A percentile compares a stretch with the other conserved stretches of the same genome.
phyloP scores from a whole-genome alignment of 768 basidiomycete species.

The Infundibulicybe gibba region DNA sequence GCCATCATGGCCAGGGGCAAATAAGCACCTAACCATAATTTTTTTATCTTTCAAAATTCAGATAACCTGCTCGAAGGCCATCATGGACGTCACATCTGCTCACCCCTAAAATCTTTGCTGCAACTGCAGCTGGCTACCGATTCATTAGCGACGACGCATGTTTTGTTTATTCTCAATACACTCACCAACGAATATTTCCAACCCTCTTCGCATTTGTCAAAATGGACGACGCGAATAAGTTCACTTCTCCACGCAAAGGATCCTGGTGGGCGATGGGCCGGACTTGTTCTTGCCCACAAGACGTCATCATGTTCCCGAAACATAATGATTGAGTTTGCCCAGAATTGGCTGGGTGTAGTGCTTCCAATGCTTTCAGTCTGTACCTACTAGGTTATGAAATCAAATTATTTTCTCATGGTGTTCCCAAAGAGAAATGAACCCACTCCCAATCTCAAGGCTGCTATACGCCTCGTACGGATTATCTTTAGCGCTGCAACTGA shows the following conservation, averaged over 20 bases:
- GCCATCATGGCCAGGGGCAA: neutral
- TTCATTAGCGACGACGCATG: conserved; percentile 49
- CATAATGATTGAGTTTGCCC: conserved; percentile 66
- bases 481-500: conserved; percentile 60
- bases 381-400: conserved; percentile 23
- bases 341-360: conserved; percentile 65
- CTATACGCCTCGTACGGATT: conserved; percentile 57
- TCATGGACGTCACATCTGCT: conserved; percentile 10
- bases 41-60: neutral
- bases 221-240: conserved; percentile 74
- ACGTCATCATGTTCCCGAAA: conserved; percentile 55
- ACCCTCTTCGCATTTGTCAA: conserved; percentile 64
- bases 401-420: conserved; percentile 17
- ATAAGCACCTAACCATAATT: neutral
- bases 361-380: conserved; percentile 70
- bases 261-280: conserved; percentile 76
- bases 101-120: conserved; percentile 62
- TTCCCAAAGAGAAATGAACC: conserved; percentile 64
- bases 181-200: conserved; percentile 49
- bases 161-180: conserved; percentile 56
- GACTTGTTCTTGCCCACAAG: conserved; percentile 69
- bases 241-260: conserved; percentile 78
- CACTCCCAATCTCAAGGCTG: conserved; percentile 52
- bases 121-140: conserved; percentile 75
- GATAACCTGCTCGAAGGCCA: neutral